phyloP scores from a whole-genome alignment of 352 stramenopile genomes.

The Stramenopiles sp. region DNA sequence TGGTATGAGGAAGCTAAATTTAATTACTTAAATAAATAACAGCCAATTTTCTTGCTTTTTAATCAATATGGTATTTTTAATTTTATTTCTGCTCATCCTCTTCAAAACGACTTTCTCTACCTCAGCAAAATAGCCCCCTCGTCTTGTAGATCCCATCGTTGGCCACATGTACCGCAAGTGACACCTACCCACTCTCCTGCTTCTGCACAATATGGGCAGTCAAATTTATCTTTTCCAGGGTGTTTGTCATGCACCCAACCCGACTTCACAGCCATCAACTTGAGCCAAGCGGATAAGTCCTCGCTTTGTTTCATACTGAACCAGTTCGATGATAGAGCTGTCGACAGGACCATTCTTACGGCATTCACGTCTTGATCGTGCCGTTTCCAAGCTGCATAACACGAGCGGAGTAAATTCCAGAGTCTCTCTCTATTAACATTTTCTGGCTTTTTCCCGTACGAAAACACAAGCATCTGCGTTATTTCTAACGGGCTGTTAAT shows the following conservation, averaged over 20 bases:
- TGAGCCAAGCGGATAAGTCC: neutral
- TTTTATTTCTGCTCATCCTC: no score
- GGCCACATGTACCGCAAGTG: neutral
- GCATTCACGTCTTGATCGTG: neutral
- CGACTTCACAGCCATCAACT: neutral
- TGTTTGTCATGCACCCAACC: conserved; percentile 5
- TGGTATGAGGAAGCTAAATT: no score
- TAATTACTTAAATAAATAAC: no score
- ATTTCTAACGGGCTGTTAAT: neutral
- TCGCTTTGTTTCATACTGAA: neutral
- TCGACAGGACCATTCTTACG: neutral
- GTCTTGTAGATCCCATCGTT: conserved; percentile 1
- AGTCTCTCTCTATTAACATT: neutral
- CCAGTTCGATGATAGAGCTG: neutral
- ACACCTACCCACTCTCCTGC: neutral
- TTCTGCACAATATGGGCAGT: neutral
- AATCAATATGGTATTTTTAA: no score
- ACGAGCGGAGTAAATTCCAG: neutral
- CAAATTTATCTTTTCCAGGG: neutral
- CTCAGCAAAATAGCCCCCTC: neutral
- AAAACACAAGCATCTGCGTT: neutral
- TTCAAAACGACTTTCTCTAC: no score
- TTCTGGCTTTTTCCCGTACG: neutral
- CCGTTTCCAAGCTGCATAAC: neutral
- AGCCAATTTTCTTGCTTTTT: no score